A percentile compares a stretch with the other conserved stretches of the same genome.
Conservation (phyloP, 352 stramenopile genomes). For the Globisporangium abappressorium region DNA sequence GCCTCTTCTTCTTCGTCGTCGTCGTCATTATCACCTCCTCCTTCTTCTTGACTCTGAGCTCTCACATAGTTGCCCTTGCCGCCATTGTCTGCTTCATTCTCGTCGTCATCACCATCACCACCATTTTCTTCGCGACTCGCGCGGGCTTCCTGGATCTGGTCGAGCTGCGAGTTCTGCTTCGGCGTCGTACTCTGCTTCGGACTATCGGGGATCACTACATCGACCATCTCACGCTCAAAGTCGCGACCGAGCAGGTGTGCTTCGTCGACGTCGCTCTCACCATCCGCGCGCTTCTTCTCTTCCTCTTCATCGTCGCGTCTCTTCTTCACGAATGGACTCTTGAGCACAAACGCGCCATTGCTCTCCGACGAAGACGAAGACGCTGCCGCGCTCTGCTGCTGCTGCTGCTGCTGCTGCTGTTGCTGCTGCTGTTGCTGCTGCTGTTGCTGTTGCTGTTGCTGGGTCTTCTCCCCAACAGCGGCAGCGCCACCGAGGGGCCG, state of each 20-base stretch:
- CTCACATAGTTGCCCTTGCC: background rate
- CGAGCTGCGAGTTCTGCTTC: constrained; percentile 15
- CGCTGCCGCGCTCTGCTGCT: background rate
- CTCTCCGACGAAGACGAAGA: background rate
- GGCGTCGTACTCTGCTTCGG: background rate
- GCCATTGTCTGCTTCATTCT: background rate
- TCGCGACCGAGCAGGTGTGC: constrained; percentile 14
- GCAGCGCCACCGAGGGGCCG: background rate
- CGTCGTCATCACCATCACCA: background rate
- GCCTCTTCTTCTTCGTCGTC: constrained; percentile 33
- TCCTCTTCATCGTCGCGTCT: background rate
- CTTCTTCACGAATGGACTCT: constrained; percentile 13
- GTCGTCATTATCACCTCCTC: background rate
- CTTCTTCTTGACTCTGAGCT: background rate
- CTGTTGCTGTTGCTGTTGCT: background rate
- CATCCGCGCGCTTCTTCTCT: background rate
- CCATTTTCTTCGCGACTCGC: background rate
- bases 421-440: background rate
- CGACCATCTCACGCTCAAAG: constrained; percentile 18
- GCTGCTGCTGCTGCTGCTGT: background rate
- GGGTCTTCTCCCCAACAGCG: background rate
- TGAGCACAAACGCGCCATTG: constrained; percentile 9
- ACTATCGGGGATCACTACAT: constrained; percentile 23
- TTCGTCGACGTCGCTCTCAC: constrained; percentile 18
- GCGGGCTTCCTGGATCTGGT: constrained; percentile 21